A percentile compares a stretch with the other conserved stretches of the same genome.
phyloP scores from a whole-genome alignment of 2,329 filamentous ascomycete species.

The Aspergillus glaucus region DNA sequence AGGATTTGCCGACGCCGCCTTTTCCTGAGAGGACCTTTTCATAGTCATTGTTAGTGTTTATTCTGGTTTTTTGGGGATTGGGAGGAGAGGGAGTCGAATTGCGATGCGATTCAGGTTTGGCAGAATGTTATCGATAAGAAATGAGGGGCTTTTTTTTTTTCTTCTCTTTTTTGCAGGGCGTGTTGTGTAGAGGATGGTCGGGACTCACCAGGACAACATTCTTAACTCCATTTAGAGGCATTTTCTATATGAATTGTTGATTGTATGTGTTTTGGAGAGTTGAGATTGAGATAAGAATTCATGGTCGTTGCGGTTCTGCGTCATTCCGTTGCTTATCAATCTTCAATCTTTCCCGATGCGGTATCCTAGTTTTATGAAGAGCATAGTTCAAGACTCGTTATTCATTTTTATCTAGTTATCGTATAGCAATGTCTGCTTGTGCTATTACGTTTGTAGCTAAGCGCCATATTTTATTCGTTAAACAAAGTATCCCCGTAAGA shows the following conservation, averaged over 20 bases:
- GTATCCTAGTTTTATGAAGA: too few relatives aligned
- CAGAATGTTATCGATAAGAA: constrained; percentile 35
- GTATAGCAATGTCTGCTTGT: constrained; percentile 2
- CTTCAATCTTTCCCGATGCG: not conserved
- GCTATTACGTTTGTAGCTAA: not conserved
- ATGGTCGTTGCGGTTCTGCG: constrained; percentile 10
- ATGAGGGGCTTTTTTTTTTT: constrained; percentile 10
- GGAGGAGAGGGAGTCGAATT: too few relatives aligned
- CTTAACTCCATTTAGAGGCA: constrained; percentile 39
- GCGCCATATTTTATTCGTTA: not conserved
- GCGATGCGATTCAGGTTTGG: not conserved
- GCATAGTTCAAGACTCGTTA: not conserved
- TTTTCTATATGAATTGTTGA: constrained; percentile 11
- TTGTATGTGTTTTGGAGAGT: not conserved
- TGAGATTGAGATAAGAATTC: not conserved
- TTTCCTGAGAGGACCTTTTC: constrained; percentile 78
- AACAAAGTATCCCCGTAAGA: not conserved
- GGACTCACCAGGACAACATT: constrained; percentile 37
- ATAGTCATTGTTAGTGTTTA: not conserved
- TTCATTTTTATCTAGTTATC: constrained; percentile 1
- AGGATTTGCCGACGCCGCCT: constrained; percentile 96
- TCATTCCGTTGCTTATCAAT: constrained; percentile 26
- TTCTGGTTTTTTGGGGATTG: too few relatives aligned
- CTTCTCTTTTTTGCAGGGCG: not conserved
- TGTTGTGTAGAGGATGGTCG: not conserved